Percentiles rank a stretch among this genome's conserved stretches.
Conservation (phyloP, 108 stramenopile species). For the Schizochytrium sp. region DNA sequence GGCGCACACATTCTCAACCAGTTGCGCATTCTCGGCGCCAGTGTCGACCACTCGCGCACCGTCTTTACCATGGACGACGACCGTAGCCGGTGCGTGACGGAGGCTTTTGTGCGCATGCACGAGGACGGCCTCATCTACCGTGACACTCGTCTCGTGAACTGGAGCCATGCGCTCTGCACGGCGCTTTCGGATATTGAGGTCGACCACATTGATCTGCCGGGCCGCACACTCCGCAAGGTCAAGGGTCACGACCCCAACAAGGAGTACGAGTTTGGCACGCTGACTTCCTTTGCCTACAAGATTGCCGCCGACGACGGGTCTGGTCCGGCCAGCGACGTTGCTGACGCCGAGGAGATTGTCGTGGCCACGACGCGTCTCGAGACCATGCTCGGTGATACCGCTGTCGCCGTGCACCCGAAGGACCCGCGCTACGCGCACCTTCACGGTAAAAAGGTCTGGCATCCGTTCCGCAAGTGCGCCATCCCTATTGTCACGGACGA, state of each 20-base stretch:
- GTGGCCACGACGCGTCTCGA: slow-evolving; percentile 98
- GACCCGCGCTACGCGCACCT: slow-evolving; percentile 92
- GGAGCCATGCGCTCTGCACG: slow-evolving; percentile 91
- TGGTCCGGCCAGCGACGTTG: neutral
- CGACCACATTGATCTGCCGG: slow-evolving; percentile 85
- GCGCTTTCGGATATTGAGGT: slow-evolving; percentile 99
- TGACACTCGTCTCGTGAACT: slow-evolving; percentile 86
- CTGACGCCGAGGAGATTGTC: slow-evolving; percentile 64
- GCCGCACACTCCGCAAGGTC: slow-evolving; percentile 77
- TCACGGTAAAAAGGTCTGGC: slow-evolving; percentile 84
- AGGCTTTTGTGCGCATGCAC: slow-evolving; percentile 82
- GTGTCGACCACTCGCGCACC: slow-evolving; percentile 91
- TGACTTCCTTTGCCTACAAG: slow-evolving; percentile 93
- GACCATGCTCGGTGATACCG: slow-evolving; percentile 98
- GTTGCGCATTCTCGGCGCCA: slow-evolving; percentile 72
- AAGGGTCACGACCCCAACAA: slow-evolving; percentile 86
- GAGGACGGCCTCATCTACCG: slow-evolving; percentile 92
- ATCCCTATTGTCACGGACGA: slow-evolving; percentile 87
- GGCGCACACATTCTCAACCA: slow-evolving; percentile 81
- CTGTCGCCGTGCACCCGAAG: slow-evolving; percentile 94
- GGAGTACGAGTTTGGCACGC: slow-evolving; percentile 91
- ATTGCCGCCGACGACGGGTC: slow-evolving; percentile 63
- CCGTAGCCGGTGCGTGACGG: slow-evolving; percentile 77
- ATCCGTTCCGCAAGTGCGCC: slow-evolving; percentile 76
- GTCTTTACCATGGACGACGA: slow-evolving; percentile 98